Conservation (phyloP, 495 filamentous ascomycete species). For the Echria macrotheca region DNA sequence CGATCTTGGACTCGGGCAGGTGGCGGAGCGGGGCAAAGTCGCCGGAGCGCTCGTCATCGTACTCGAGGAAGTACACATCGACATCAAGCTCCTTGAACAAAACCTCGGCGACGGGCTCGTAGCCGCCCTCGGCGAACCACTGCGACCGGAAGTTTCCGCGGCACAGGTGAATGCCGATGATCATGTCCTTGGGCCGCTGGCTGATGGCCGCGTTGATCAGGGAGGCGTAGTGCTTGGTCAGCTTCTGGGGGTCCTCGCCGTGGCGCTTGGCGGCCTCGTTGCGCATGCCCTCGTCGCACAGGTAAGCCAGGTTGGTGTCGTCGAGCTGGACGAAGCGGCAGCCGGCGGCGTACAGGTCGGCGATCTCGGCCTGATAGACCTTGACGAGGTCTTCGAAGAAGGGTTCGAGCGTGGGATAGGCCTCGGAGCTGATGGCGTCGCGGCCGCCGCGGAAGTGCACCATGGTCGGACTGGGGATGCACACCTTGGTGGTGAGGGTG, state of each 20-base stretch:
- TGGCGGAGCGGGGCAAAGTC: conserved; percentile 60
- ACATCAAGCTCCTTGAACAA: conserved; percentile 60
- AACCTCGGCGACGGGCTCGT: conserved; percentile 61
- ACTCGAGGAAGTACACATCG: conserved; percentile 65
- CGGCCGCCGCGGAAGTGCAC: conserved; percentile 60
- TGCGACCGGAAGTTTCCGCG: conserved; percentile 54
- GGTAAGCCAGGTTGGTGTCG: conserved; percentile 61
- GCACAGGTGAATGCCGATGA: conserved; percentile 63
- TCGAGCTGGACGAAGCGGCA: conserved; percentile 62
- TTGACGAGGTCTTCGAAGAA: conserved; percentile 58
- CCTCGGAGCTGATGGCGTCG: conserved; percentile 49
- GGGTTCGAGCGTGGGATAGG: conserved; percentile 52
- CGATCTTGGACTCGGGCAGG: conserved; percentile 59
- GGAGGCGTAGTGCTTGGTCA: conserved; percentile 55
- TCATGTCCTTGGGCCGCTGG: conserved; percentile 53
- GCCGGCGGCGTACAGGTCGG: conserved; percentile 56
- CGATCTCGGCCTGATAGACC: conserved; percentile 56
- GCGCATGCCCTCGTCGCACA: conserved; percentile 60
- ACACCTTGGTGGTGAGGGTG: conserved; percentile 54
- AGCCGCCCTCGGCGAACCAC: conserved; percentile 61
- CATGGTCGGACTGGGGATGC: conserved; percentile 61
- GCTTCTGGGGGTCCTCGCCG: conserved; percentile 47
- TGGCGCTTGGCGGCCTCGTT: conserved; percentile 54
- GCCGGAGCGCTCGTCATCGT: conserved; percentile 60
- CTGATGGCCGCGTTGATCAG: conserved; percentile 59